Conservation (phyloP, 2,329 filamentous ascomycete species). For the Colletotrichum sojae region DNA sequence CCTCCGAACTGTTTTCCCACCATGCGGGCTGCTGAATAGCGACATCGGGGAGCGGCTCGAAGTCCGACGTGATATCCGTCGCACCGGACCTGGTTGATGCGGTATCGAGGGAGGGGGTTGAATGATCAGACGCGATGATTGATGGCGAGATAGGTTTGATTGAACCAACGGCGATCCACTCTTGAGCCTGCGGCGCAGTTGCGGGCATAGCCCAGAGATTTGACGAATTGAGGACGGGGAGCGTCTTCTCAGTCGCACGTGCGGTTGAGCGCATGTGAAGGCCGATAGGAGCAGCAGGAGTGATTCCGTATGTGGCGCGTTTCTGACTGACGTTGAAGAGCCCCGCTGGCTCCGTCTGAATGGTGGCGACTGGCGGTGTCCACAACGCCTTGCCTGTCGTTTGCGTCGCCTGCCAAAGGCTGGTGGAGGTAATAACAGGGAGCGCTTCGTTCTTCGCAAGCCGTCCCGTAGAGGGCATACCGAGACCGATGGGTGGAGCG, state of each 20-base stretch:
- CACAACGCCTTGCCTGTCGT: not conserved
- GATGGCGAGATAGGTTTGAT: constrained; percentile 11
- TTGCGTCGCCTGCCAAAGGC: constrained; percentile 50
- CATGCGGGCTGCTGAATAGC: constrained; percentile 24
- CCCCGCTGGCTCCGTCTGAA: constrained; percentile 23
- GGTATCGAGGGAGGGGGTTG: constrained; percentile 32
- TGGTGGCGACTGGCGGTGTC: not conserved
- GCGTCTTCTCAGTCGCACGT: constrained; percentile 47
- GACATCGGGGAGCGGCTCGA: constrained; percentile 28
- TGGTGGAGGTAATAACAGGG: constrained; percentile 46
- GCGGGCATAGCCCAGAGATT: constrained; percentile 50
- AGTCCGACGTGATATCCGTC: constrained; percentile 28
- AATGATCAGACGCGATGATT: constrained; percentile 21
- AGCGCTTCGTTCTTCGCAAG: constrained; percentile 23
- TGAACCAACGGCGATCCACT: constrained; percentile 43
- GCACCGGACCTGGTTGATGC: constrained; percentile 27
- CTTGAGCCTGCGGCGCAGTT: constrained; percentile 17
- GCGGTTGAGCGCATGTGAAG: constrained; percentile 28
- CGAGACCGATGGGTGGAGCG: constrained; percentile 51
- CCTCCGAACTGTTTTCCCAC: constrained; percentile 30
- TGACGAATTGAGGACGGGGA: constrained; percentile 50
- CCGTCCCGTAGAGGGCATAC: constrained; percentile 51
- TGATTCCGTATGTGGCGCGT: constrained; percentile 42
- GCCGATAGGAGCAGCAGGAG: constrained; percentile 38
- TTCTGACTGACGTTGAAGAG: constrained; percentile 43